A percentile compares a stretch with the other conserved stretches of the same genome.
Conservation (phyloP, 768 basidiomycete genomes). For the Coprinopsis marcescibilis region DNA sequence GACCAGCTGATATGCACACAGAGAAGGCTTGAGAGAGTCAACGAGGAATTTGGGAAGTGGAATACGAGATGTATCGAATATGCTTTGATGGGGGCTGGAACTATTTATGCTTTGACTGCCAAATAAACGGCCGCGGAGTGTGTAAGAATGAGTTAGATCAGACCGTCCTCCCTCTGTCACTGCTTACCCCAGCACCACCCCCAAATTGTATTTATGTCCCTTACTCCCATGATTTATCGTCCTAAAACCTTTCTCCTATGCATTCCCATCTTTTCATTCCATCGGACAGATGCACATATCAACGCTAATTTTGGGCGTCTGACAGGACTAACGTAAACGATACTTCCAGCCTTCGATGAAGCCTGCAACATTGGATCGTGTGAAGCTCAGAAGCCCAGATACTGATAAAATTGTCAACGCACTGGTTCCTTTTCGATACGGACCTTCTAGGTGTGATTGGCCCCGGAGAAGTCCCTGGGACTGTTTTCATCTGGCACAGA, state of each 20-base stretch:
- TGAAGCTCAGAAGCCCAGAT: conserved; percentile 34
- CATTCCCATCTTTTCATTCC: background rate
- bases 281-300: conserved; percentile 2
- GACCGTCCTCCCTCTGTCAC: background rate
- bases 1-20: conserved; percentile 36
- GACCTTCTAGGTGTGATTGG: conserved; percentile 48
- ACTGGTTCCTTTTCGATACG: conserved; percentile 38
- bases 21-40: conserved; percentile 20
- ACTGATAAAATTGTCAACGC: conserved; percentile 33
- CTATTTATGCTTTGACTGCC: background rate
- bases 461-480: conserved; percentile 50
- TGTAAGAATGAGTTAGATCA: background rate
- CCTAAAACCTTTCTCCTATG: background rate
- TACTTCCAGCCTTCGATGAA: conserved; percentile 12
- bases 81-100: conserved; percentile 1
- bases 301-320: conserved; percentile 13
- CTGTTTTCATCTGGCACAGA: conserved; percentile 42
- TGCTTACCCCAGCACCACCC: background rate
- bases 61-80: background rate
- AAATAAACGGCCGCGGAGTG: conserved; percentile 2
- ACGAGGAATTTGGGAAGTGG: background rate
- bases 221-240: background rate
- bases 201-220: background rate
- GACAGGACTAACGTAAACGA: conserved; percentile 11
- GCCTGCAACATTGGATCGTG: conserved; percentile 26